Evolutionary conservation across 805 yeast species (phyloP).

Genomic region (Candida argentea): DNA sequence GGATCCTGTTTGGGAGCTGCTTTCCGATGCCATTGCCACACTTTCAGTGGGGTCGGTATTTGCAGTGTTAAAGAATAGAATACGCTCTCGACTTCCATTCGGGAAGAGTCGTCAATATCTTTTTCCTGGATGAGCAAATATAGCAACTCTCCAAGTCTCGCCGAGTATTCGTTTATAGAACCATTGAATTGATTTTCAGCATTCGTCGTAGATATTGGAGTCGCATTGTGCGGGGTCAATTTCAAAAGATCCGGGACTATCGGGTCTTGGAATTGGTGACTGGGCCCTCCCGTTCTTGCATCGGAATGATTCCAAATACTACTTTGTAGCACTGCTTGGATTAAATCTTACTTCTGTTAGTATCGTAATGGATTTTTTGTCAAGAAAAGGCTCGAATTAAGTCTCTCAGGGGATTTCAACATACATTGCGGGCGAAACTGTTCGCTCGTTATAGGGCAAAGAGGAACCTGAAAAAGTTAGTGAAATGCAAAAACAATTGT

Average conservation of each 20-base stretch:
- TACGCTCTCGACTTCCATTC: slow-evolving; percentile 18
- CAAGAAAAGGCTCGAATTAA: too few species aligned
- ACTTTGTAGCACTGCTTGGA: too few species aligned
- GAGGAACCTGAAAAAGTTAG: too few species aligned
- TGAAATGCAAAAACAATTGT: too few species aligned
- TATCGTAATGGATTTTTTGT: too few species aligned
- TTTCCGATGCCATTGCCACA: slow-evolving; percentile 5
- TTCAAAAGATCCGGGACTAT: slow-evolving; percentile 22
- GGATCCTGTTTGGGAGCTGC: background rate
- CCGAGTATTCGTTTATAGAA: slow-evolving; percentile 23
- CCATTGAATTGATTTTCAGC: slow-evolving; percentile 4
- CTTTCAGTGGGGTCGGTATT: slow-evolving; percentile 12
- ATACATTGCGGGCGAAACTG: too few species aligned
- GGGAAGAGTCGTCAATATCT: slow-evolving; percentile 17
- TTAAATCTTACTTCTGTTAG: too few species aligned
- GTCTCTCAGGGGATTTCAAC: too few species aligned
- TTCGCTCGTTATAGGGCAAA: too few species aligned
- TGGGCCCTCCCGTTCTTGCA: too few species aligned
- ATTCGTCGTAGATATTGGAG: slow-evolving; percentile 3
- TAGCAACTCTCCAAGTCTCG: slow-evolving; percentile 19
- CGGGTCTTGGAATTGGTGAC: slow-evolving; percentile 16
- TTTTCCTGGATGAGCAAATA: slow-evolving; percentile 17
- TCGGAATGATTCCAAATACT: too few species aligned
- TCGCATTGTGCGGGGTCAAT: slow-evolving; percentile 15
- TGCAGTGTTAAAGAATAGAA: slow-evolving; percentile 17